Conservation (phyloP, 306 rosid genomes). For the Lagenaria siceraria region DNA sequence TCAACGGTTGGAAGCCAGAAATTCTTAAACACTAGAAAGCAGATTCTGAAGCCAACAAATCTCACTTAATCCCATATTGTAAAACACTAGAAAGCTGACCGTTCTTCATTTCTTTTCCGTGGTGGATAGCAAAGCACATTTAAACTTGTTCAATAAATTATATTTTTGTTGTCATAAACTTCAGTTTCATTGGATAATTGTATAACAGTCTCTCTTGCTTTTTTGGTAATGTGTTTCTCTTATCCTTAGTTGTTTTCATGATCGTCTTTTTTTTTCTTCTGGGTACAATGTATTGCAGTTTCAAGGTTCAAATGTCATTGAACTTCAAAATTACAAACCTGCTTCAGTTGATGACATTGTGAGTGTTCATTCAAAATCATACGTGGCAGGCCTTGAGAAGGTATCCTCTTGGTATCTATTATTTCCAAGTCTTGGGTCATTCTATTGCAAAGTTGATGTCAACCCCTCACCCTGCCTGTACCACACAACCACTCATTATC, state of each 20-base stretch:
- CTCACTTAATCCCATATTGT: not conserved
- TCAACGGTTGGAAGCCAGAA: not conserved
- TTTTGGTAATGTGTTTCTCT: not conserved
- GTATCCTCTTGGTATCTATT: conserved; percentile 16
- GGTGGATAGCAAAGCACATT: not conserved
- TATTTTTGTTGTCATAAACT: not conserved
- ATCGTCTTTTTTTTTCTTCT: not conserved
- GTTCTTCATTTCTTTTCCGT: not conserved
- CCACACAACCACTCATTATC: too few relatives aligned
- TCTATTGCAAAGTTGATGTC: not conserved
- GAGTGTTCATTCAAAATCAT: conserved; percentile 70
- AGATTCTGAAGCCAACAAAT: not conserved
- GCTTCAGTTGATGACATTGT: conserved; percentile 73
- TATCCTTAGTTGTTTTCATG: not conserved
- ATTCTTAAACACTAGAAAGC: not conserved
- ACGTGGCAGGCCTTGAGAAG: conserved; percentile 81
- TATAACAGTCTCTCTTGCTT: not conserved
- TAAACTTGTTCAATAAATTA: not conserved
- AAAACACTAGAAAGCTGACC: not conserved
- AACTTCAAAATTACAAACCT: conserved; percentile 54
- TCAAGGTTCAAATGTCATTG: conserved; percentile 53
- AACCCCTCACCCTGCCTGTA: too few relatives aligned
- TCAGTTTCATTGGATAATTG: not conserved
- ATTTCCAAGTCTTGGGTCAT: not conserved
- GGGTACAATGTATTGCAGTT: conserved; percentile 33